A percentile compares a stretch with the other conserved stretches of the same genome.
phyloP scores from a whole-genome alignment of 2,329 filamentous ascomycete genomes.

The Fusarium abutilonis region DNA sequence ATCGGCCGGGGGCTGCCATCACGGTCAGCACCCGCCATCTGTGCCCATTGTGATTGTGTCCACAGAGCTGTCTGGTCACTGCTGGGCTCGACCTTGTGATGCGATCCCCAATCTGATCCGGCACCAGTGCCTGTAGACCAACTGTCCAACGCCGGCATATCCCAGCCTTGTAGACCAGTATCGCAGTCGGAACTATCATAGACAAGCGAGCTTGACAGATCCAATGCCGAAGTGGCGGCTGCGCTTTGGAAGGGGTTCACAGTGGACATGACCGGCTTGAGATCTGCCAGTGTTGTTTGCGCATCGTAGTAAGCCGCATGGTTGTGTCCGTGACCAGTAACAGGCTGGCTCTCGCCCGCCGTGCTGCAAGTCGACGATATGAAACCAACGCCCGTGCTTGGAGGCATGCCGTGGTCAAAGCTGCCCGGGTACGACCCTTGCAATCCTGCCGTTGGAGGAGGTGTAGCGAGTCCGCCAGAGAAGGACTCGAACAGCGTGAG shows the following conservation, averaged over 20 bases:
- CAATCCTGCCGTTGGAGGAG: constrained; percentile 64
- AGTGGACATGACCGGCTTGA: constrained; percentile 49
- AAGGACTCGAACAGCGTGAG: constrained; percentile 61
- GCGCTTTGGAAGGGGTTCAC: constrained; percentile 47
- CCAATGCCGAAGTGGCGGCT: constrained; percentile 45
- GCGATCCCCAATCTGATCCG: constrained; percentile 49
- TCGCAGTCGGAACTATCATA: constrained; percentile 51
- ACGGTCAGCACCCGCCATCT: constrained; percentile 48
- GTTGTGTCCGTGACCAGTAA: constrained; percentile 40
- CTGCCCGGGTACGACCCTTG: constrained; percentile 58
- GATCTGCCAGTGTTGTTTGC: constrained; percentile 47
- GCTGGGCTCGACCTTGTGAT: constrained; percentile 47
- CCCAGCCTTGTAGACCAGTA: constrained; percentile 51
- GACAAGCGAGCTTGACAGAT: constrained; percentile 48
- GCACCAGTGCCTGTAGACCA: constrained; percentile 47
- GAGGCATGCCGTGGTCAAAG: constrained; percentile 54
- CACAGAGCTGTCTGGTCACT: constrained; percentile 49
- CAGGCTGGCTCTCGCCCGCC: constrained; percentile 41
- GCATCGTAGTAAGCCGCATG: constrained; percentile 49
- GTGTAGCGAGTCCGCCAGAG: constrained; percentile 64
- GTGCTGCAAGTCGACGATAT: constrained; percentile 46
- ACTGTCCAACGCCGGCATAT: constrained; percentile 51
- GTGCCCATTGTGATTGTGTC: constrained; percentile 50
- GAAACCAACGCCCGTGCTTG: constrained; percentile 47
- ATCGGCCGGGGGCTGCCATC: constrained; percentile 51